phyloP scores from a whole-genome alignment of 2,329 filamentous ascomycete genomes.

The Pseudocercospora musae region DNA sequence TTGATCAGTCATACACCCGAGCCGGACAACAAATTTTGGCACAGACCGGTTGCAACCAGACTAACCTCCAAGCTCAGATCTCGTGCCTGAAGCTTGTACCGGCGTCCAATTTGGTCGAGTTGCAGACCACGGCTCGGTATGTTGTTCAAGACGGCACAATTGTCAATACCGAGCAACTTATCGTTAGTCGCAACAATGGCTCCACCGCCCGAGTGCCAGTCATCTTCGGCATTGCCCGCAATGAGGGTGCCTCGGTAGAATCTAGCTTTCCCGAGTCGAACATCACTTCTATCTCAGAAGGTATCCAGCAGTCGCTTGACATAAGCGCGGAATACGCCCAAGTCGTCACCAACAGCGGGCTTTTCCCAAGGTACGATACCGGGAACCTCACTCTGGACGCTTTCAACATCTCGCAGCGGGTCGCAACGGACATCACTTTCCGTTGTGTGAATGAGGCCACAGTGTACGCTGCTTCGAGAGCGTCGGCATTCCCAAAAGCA shows the following conservation, averaged over 20 bases:
- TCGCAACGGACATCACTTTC: conserved; percentile 59
- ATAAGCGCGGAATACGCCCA: conserved; percentile 43
- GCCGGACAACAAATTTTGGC: conserved; percentile 52
- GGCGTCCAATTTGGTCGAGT: conserved; percentile 40
- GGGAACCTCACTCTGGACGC: conserved; percentile 54
- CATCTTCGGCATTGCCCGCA: conserved; percentile 54
- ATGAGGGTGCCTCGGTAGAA: conserved; percentile 55
- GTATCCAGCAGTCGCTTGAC: conserved; percentile 45
- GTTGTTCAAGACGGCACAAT: conserved; percentile 59
- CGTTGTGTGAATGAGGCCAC: conserved; percentile 60
- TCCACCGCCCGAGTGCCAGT: conserved; percentile 51
- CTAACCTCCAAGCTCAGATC: conserved; percentile 47
- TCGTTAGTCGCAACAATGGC: conserved; percentile 42
- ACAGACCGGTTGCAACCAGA: conserved; percentile 52
- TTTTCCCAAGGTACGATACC: conserved; percentile 51
- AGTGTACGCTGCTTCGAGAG: conserved; percentile 48
- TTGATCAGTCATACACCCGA: conserved; percentile 50
- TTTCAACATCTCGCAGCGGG: conserved; percentile 54
- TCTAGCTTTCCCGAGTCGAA: conserved; percentile 47
- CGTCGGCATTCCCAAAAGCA: conserved; percentile 47
- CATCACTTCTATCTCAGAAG: conserved; percentile 42
- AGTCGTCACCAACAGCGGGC: conserved; percentile 42
- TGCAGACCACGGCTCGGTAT: conserved; percentile 48
- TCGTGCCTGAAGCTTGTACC: conserved; percentile 52
- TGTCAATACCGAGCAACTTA: conserved; percentile 50